Evolutionary conservation across 768 basidiomycete species (phyloP).

Genomic region (Lentinula raphanica): DNA sequence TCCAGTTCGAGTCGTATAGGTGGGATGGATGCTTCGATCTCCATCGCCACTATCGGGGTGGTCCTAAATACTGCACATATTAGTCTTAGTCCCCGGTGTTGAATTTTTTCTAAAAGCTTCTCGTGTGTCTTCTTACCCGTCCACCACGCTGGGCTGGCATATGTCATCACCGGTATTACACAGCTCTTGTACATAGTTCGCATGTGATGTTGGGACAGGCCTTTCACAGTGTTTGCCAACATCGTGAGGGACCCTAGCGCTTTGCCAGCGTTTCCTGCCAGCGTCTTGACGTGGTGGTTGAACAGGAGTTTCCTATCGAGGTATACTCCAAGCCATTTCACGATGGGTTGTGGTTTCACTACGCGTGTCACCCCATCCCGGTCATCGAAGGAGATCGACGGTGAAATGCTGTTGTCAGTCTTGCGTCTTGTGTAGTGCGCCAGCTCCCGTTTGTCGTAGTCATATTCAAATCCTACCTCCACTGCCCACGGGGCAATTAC

Average conservation of each 20-base stretch:
- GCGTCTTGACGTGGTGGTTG: slow-evolving; percentile 22
- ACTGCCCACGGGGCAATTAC: slow-evolving; percentile 12
- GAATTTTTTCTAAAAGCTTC: slow-evolving; percentile 20
- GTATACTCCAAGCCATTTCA: slow-evolving; percentile 29
- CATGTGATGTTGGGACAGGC: slow-evolving; percentile 25
- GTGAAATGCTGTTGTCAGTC: slow-evolving; percentile 1
- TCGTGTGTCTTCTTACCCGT: slow-evolving; percentile 18
- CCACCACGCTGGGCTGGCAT: slow-evolving; percentile 30
- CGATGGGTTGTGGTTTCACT: slow-evolving; percentile 1
- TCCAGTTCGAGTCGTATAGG: slow-evolving; percentile 14
- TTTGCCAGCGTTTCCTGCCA: slow-evolving; percentile 19
- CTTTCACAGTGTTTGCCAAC: slow-evolving; percentile 29
- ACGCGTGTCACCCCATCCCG: slow-evolving; percentile 1
- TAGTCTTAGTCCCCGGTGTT: slow-evolving; percentile 21
- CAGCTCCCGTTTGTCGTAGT: slow-evolving; percentile 20
- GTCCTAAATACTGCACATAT: slow-evolving; percentile 31
- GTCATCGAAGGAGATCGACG: slow-evolving; percentile 10
- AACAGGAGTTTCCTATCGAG: slow-evolving; percentile 29
- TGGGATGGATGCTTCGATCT: slow-evolving; percentile 28
- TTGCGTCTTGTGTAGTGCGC: slow-evolving; percentile 21
- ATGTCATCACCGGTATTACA: slow-evolving; percentile 27
- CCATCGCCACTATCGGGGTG: slow-evolving; percentile 23
- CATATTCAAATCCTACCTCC: slow-evolving; percentile 14
- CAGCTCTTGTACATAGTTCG: slow-evolving; percentile 23
- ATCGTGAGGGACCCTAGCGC: slow-evolving; percentile 15